Evolutionary conservation across 1,284 basidiomycete species (phyloP).

Genomic region (Moesziomyces sp.): DNA sequence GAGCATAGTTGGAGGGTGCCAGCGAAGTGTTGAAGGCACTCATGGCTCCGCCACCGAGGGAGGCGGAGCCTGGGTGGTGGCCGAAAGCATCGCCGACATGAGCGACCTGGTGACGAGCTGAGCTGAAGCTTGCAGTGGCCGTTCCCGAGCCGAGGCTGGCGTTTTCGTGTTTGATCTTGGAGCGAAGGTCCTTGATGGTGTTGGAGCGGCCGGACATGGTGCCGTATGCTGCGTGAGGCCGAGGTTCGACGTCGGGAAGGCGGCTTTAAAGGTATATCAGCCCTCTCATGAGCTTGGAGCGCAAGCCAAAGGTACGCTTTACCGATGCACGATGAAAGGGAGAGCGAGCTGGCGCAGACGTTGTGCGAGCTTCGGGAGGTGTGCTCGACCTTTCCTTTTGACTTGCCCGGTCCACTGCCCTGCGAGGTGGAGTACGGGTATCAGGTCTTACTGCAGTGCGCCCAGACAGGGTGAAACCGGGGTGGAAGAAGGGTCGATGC

Average conservation of each 20-base stretch:
- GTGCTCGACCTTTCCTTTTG: no score
- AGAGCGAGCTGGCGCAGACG: no score
- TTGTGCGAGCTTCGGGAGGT: no score
- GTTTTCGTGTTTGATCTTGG: conserved; percentile 66
- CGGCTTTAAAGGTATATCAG: no score
- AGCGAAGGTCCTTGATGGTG: conserved; percentile 57
- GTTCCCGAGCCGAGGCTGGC: conserved; percentile 57
- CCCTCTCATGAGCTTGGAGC: no score
- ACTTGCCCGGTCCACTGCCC: no score
- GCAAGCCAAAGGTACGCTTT: no score
- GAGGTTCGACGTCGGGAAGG: background rate
- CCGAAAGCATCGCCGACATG: conserved; percentile 44
- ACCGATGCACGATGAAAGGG: no score
- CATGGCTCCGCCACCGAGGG: conserved; percentile 8
- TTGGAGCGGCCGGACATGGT: conserved; percentile 40
- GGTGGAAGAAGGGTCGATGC: no score
- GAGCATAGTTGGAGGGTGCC: conserved; percentile 4
- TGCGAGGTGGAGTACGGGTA: background rate
- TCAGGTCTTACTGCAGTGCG: background rate
- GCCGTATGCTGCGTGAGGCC: background rate
- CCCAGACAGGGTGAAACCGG: background rate
- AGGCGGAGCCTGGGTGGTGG: conserved; percentile 34
- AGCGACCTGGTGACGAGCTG: conserved; percentile 26
- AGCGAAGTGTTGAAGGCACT: background rate
- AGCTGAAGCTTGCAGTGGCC: conserved; percentile 37